Percentiles rank a stretch among this genome's conserved stretches.
Conservation (phyloP, 495 filamentous ascomycete species). For the Neurospora cerealis region DNA sequence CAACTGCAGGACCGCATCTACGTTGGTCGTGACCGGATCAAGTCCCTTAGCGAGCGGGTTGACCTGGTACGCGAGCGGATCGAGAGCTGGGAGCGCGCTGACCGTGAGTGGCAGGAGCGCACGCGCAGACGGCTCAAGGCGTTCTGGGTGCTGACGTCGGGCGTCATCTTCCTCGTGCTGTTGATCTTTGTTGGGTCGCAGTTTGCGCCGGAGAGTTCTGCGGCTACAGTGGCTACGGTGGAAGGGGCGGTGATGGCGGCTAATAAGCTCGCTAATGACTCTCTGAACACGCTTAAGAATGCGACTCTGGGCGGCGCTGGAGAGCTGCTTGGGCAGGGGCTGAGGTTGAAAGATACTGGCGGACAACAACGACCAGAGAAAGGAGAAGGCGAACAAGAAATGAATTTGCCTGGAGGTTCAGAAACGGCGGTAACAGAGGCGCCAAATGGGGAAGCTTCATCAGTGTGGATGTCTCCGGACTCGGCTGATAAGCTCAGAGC, state of each 20-base stretch:
- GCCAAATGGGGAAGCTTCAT: background rate
- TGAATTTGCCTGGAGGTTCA: background rate
- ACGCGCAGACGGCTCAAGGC: slow-evolving; percentile 52
- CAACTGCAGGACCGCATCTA: slow-evolving; percentile 56
- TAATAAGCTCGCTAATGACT: slow-evolving; percentile 7
- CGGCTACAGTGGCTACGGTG: background rate
- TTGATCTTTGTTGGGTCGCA: slow-evolving; percentile 30
- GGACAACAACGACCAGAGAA: background rate
- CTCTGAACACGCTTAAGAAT: slow-evolving; percentile 3
- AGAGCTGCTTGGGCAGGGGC: background rate
- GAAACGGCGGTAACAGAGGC: background rate
- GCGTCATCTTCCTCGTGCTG: slow-evolving; percentile 36
- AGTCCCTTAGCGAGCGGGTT: slow-evolving; percentile 54
- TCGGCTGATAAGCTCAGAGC: slow-evolving; percentile 22
- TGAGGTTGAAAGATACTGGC: background rate
- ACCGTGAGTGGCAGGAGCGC: slow-evolving; percentile 62
- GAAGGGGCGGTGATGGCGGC: background rate
- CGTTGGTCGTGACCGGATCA: slow-evolving; percentile 50
- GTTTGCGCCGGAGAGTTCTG: slow-evolving; percentile 20
- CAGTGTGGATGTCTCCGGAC: background rate
- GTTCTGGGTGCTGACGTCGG: slow-evolving; percentile 46
- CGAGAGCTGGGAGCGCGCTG: slow-evolving; percentile 60
- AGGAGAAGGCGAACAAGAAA: background rate
- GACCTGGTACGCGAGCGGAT: slow-evolving; percentile 54
- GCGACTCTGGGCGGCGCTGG: background rate